Evolutionary conservation across 139 green algal species (phyloP).

Genomic region (Auxenochlorella pyrenoidosa): DNA sequence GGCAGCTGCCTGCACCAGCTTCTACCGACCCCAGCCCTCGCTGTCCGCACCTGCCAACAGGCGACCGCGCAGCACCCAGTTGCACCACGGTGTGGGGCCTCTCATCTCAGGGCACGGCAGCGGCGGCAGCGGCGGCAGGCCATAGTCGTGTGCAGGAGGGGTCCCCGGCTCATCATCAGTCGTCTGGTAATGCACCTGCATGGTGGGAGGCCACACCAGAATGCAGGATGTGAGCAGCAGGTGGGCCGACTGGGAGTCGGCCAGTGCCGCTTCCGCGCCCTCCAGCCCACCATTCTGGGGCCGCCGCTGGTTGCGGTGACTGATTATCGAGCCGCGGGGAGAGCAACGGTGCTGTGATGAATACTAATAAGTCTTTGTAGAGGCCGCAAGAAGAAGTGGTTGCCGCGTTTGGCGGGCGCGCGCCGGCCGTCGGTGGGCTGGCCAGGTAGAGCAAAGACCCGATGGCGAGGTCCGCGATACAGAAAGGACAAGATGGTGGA

Average conservation of each 20-base stretch:
- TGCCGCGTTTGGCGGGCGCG: too few relatives aligned
- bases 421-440: too few relatives aligned
- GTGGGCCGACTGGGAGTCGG: not conserved
- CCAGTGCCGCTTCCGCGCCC: not conserved
- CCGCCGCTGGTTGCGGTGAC: not conserved
- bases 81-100: conserved; percentile 51
- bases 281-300: not conserved
- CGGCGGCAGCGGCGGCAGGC: conserved; percentile 27
- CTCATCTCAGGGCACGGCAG: conserved; percentile 29
- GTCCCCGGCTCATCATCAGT: not conserved
- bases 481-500: too few relatives aligned
- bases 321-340: too few relatives aligned
- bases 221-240: not conserved
- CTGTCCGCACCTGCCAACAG: conserved; percentile 38
- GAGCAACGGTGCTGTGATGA: too few relatives aligned
- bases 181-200: conserved; percentile 3
- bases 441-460: too few relatives aligned
- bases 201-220: not conserved
- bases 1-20: not conserved
- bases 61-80: conserved; percentile 47
- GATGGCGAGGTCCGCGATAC: too few relatives aligned
- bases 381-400: too few relatives aligned
- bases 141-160: not conserved
- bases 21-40: not conserved
- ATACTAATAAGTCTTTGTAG: too few relatives aligned